These are phyloP conservation scores for Colletotrichum sidae DNA, from an alignment of 2,329 filamentous ascomycete species.

Conservation along the genomic window DNA sequence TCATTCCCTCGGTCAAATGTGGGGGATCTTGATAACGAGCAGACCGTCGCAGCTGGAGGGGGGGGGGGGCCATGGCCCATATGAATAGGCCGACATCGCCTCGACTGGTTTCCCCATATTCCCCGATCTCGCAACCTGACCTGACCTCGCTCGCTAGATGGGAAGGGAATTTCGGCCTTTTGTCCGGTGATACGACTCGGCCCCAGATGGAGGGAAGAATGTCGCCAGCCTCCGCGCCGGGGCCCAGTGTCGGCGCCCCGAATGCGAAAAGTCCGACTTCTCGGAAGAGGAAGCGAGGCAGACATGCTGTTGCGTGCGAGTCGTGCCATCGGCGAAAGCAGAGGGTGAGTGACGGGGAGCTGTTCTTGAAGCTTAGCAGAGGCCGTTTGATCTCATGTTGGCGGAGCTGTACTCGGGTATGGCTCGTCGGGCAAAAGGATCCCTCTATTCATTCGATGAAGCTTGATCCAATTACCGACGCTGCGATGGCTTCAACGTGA, in stretches of 20 bases:
- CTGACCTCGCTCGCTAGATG: background rate
- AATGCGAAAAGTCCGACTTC: slow-evolving; percentile 19
- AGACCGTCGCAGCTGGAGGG: too few relatives aligned
- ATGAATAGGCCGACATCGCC: slow-evolving; percentile 35
- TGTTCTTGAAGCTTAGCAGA: background rate
- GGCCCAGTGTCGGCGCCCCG: background rate
- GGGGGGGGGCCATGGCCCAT: background rate
- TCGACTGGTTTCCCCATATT: slow-evolving; percentile 7
- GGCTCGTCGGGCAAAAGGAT: background rate
- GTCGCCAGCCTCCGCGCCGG: background rate
- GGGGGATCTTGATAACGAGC: slow-evolving; percentile 18
- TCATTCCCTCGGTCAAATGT: slow-evolving; percentile 27
- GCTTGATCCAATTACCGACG: too few relatives aligned
- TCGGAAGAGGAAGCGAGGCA: slow-evolving; percentile 31
- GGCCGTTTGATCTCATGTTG: background rate
- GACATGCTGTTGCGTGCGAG: slow-evolving; percentile 35
- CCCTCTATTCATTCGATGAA: too few relatives aligned
- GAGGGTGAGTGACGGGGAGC: slow-evolving; percentile 22
- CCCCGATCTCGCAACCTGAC: slow-evolving; percentile 23
- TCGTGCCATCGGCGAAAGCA: slow-evolving; percentile 37
- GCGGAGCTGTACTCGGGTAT: background rate
- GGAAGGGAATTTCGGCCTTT: slow-evolving; percentile 11
- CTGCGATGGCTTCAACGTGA: too few relatives aligned
- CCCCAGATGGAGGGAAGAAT: slow-evolving; percentile 15
- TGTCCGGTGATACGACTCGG: slow-evolving; percentile 6